These are phyloP conservation scores for Ochetophila trinervis DNA, from an alignment of 306 rosid genomes.

Conservation along the genomic window DNA sequence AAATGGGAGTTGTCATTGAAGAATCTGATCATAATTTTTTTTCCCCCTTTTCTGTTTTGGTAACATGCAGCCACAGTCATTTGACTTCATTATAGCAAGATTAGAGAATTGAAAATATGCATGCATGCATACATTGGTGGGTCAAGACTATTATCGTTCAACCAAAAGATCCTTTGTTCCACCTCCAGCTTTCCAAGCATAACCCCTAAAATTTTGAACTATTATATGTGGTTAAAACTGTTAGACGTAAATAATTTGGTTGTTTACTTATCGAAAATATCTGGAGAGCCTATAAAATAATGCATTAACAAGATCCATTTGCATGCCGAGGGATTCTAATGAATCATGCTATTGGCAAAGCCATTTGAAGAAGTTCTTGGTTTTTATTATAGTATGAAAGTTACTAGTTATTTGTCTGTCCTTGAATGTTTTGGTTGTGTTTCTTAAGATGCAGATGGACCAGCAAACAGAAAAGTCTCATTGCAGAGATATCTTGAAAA, in stretches of 20 bases:
- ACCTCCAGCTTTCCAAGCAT: neutral
- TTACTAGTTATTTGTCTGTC: neutral
- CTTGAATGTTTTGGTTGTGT: slow-evolving; percentile 23
- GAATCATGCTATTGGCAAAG: neutral
- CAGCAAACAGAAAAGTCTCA: slow-evolving; percentile 69
- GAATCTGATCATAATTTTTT: neutral
- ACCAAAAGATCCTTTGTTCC: neutral
- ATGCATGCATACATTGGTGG: no score
- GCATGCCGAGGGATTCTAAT: slow-evolving; percentile 2
- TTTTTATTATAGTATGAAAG: neutral
- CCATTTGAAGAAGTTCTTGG: slow-evolving; percentile 3
- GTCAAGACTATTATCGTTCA: no score
- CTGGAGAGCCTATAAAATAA: neutral
- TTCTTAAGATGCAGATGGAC: slow-evolving; percentile 81
- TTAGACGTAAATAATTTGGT: neutral
- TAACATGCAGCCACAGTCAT: no score
- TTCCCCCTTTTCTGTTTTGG: neutral
- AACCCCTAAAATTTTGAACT: neutral
- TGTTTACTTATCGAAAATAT: neutral
- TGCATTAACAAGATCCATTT: neutral
- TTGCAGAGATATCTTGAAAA: slow-evolving; percentile 88
- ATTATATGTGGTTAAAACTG: neutral
- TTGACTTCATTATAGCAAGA: no score
- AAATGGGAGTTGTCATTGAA: neutral
- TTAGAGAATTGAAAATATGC: no score